These are phyloP conservation scores for Fusarium staphyleae DNA, from an alignment of 2,329 filamentous ascomycete genomes.

Conservation along the genomic window DNA sequence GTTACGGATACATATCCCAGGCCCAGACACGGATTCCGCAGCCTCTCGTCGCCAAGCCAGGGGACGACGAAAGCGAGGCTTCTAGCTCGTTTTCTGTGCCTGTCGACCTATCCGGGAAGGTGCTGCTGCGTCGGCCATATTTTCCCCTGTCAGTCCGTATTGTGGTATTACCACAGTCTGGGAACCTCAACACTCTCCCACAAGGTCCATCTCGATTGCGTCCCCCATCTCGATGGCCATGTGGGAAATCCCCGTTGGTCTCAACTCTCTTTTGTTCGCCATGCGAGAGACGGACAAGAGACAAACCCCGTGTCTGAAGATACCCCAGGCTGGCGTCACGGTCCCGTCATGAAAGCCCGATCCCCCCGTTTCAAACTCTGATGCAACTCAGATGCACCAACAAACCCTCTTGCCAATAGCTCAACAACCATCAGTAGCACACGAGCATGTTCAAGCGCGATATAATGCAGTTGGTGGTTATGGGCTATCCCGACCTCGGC, in stretches of 20 bases:
- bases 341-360: background rate
- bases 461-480: background rate
- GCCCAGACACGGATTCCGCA: background rate
- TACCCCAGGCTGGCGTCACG: background rate
- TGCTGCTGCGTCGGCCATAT: background rate
- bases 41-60: background rate
- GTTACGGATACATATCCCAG: slow-evolving; percentile 4
- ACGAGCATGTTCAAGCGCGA: background rate
- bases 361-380: background rate
- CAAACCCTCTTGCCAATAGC: background rate
- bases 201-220: slow-evolving; percentile 5
- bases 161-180: background rate
- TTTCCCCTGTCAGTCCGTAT: background rate
- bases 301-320: slow-evolving; percentile 1
- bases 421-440: background rate
- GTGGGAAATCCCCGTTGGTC: slow-evolving; percentile 6
- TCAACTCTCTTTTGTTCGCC: background rate
- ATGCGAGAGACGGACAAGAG: slow-evolving; percentile 4
- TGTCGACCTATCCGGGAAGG: background rate
- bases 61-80: background rate
- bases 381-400: slow-evolving; percentile 6
- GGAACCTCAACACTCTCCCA: background rate
- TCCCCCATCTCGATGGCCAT: slow-evolving; percentile 8
- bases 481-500: slow-evolving; percentile 20
- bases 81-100: background rate